Conservation (phyloP, 345 rosid genomes). For the Nephelium lappaceum region DNA sequence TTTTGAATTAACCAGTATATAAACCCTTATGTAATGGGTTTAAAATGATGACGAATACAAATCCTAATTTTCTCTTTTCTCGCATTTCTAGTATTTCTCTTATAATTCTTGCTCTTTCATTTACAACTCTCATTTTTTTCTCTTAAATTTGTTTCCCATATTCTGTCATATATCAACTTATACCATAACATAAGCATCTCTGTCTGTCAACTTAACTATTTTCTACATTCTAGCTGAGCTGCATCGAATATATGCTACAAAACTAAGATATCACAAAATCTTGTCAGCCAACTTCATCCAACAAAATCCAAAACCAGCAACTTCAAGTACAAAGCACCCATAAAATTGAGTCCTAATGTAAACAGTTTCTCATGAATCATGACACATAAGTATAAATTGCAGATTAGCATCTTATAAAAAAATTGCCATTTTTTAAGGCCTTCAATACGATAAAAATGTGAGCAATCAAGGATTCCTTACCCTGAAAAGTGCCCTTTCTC, state of each 20-base stretch:
- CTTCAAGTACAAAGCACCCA: not conserved
- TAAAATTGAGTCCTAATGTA: not conserved
- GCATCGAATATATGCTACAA: not conserved
- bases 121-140: not conserved
- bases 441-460: not conserved
- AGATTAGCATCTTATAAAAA: not conserved
- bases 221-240: not conserved
- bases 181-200: not conserved
- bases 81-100: not conserved
- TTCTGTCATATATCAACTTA: not conserved
- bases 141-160: not conserved
- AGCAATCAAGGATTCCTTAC: slow-evolving; percentile 39
- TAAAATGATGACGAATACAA: no score
- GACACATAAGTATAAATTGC: not conserved
- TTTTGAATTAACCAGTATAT: no score
- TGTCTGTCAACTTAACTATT: not conserved
- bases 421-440: not conserved
- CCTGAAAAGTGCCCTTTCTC: slow-evolving; percentile 85
- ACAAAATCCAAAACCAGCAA: slow-evolving; percentile 7
- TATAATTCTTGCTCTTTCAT: not conserved
- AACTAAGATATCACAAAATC: slow-evolving; percentile 3
- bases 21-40: no score
- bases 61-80: not conserved
- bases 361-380: not conserved
- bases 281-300: not conserved